Conservation (phyloP, 306 rosid species). For the Rosa lucieae region DNA sequence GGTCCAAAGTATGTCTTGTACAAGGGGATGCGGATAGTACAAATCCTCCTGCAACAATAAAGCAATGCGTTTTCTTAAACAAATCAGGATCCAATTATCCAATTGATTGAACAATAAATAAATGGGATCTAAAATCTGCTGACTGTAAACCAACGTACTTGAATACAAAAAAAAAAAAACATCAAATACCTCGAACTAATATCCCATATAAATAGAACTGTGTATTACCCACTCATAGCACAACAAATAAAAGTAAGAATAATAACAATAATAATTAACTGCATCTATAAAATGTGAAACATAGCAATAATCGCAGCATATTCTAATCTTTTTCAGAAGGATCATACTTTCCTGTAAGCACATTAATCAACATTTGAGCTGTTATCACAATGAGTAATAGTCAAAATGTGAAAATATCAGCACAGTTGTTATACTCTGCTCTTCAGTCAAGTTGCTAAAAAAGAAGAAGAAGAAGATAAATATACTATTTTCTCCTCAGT, state of each 20-base stretch:
- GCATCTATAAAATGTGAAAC: not conserved
- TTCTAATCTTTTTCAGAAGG: not conserved
- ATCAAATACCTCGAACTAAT: not conserved
- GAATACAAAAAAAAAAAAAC: not conserved
- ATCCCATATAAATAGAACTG: not conserved
- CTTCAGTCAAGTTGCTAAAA: not conserved
- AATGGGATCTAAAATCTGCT: not conserved
- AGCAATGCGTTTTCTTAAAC: conserved; percentile 24
- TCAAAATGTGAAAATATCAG: not conserved
- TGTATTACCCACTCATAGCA: not conserved
- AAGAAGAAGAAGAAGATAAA: not conserved
- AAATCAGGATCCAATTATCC: conserved; percentile 11
- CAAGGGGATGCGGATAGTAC: conserved; percentile 84
- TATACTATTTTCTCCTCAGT: not conserved
- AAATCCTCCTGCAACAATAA: conserved; percentile 71
- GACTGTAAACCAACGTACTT: not conserved
- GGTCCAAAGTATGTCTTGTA: conserved; percentile 89
- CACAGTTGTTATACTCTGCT: not conserved
- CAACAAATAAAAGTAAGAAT: not conserved
- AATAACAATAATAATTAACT: not conserved
- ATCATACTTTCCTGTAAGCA: not conserved
- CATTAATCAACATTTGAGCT: not conserved
- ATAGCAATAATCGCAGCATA: not conserved
- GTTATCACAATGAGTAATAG: not conserved
- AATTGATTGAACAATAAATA: not conserved